Base-by-base conservation (phyloP, 257 asterid genomes). In the Cordia subcordata region DNA sequence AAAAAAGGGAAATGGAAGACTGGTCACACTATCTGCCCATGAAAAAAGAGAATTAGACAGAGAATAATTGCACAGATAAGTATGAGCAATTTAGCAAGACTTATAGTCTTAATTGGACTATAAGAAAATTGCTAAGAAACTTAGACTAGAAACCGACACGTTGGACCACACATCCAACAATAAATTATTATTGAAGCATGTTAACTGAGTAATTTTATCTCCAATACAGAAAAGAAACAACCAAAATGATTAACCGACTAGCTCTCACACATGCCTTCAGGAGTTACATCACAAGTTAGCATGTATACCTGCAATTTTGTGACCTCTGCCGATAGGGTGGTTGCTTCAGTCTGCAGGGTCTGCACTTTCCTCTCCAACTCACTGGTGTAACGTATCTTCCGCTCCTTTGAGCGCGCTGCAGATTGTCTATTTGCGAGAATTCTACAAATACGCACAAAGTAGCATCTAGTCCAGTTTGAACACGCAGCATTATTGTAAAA, bases 351-450 rank as follows among this genome's bases (percentile, higher is more conserved):
- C 78, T 91, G 96, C 55, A 91, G 77, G 22, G 96, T 91, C 61
- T 91, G 98, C 61, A 91, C 96, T 84, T 91, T 88, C 85, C 85
- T 88, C 82, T 91, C 96, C 67, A 92, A 76, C 77, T 92, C 98
- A 23, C 76, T 44, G 1, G 98, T 88, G 69, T 92, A 92, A 11
- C 87, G 88, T 18, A 79, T 70, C 57, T 92, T 88, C 65, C 98
- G 79, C 79, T 92, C 98, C 69, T 92, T 92, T 0, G 98, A 92
- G 15, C 96, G 85, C 13, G 98, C 95, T 5, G 98, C 98, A 57
- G 98, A 92, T 75, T 92, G 96, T 55, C 98, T 84, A 66, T 92
- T 92, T 18, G 98, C 96, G 42, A 92, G 91, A 70, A 88, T 85
- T 80, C 96, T 91, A 71, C 68, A 77, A 61, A 51, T 33, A 51